Evolutionary conservation across 2,329 filamentous ascomycete genomes (phyloP), one percentile per base, ranked within the genome.

Genomic region (Aspergillus sp.): DNA sequence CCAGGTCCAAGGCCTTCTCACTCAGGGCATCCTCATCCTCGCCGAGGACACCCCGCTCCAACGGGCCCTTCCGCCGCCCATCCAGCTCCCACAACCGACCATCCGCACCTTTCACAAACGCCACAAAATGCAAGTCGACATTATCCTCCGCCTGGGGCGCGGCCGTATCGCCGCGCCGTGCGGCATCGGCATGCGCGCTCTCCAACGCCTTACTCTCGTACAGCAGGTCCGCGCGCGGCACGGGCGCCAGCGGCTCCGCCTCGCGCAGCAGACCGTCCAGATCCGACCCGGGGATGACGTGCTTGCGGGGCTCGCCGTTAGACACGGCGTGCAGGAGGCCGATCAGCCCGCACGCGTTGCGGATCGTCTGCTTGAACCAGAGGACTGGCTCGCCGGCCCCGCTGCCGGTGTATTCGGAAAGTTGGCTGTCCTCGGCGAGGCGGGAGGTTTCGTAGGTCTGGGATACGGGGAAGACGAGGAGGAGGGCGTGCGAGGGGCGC

Each of bases 351-450:
- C 93, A 97, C 0, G 93, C 90, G 69, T 97, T 95, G 55, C 88
- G 83, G 63, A 97, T 96, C 0, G 92, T 97, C 76, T 97, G 93
- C 62, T 84, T 88, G 80, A 92, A 97, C 94, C 93, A 99, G 7
- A 95, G 66, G 0, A 96, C 89, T 4, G 89, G 86, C 66, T 96
- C 90, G 0, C 65, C 66, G 0, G 80, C 73, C 1, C 91, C 91
- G 16, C 77, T 79, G 41, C 87, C 88, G 0, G 70, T 68, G 75
- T 96, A 96, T 36, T 85, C 82, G 2, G 75, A 60, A 40, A 77
- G 76, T 19, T 79, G 69, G 47, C 76, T 76, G 73, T 96, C 92
- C 76, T 96, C 92, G 41, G 83, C 78, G 52, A 82, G 71, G 30
- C 92, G 87, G 67, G 87, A 84, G 54, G 80, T 82, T 74, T 96